Conservation (phyloP, 306 rosid species). For the Vigna reflexopilosa region DNA sequence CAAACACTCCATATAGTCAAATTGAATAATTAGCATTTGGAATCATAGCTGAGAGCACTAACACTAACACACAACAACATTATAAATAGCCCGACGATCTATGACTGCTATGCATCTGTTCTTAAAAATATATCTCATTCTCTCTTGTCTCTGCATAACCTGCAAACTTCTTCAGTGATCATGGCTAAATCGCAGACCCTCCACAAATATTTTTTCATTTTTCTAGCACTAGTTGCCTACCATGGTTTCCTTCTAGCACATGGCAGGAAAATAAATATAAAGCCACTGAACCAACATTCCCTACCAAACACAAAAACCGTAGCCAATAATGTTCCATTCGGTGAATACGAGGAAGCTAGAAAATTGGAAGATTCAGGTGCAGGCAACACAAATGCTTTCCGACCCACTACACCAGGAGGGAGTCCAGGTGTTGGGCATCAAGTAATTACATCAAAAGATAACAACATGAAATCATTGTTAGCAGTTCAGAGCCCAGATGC, state of each 20-base stretch:
- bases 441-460: neutral
- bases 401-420: slow-evolving; percentile 61
- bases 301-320: neutral
- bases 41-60: slow-evolving; percentile 3
- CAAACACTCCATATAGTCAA: slow-evolving; percentile 40
- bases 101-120: neutral
- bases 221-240: slow-evolving; percentile 35
- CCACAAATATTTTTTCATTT: neutral
- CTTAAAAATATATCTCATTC: neutral
- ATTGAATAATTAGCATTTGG: slow-evolving; percentile 20
- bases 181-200: slow-evolving; percentile 40
- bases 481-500: slow-evolving; percentile 30
- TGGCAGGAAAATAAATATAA: slow-evolving; percentile 34
- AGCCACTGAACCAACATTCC: slow-evolving; percentile 35
- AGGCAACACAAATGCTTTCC: slow-evolving; percentile 37
- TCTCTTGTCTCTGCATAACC: neutral
- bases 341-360: neutral
- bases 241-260: slow-evolving; percentile 36
- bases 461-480: neutral
- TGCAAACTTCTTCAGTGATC: neutral
- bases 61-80: neutral
- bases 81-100: slow-evolving; percentile 41
- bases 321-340: neutral
- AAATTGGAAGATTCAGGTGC: slow-evolving; percentile 28
- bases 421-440: slow-evolving; percentile 69